These are phyloP conservation scores for Sporothrix phasma DNA, from an alignment of 2,329 filamentous ascomycete genomes.

Conservation along the genomic window DNA sequence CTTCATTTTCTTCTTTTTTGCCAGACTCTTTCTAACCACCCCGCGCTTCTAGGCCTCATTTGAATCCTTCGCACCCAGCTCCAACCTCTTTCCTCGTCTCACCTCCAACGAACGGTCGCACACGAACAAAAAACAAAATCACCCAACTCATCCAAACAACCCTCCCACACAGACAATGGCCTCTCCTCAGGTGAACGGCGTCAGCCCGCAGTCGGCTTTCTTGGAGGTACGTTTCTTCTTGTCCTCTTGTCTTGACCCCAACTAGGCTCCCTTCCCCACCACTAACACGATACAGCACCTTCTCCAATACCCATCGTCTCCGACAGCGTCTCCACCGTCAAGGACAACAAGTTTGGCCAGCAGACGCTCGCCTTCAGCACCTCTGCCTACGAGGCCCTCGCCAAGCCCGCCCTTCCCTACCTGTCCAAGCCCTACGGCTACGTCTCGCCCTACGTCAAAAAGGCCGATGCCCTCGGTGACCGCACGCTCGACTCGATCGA, in stretches of 20 bases:
- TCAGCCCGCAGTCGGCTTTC: conserved; percentile 19
- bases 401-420: conserved; percentile 69
- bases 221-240: conserved; percentile 13
- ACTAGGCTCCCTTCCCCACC: neutral
- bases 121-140: neutral
- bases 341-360: conserved; percentile 71
- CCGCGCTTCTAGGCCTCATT: neutral
- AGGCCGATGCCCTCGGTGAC: conserved; percentile 69
- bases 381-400: conserved; percentile 64
- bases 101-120: neutral
- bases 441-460: conserved; percentile 73
- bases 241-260: too few species aligned
- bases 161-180: conserved; percentile 13
- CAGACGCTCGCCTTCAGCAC: conserved; percentile 69
- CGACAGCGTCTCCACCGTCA: conserved; percentile 69
- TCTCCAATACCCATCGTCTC: conserved; percentile 73
- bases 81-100: neutral
- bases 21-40: neutral
- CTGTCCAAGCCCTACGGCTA: conserved; percentile 71
- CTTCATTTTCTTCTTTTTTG: neutral
- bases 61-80: neutral
- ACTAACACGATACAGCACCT: conserved; percentile 53
- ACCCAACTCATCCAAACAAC: neutral
- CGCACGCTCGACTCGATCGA: conserved; percentile 61
- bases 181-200: conserved; percentile 18